Base-by-base conservation (phyloP, 2,329 filamentous ascomycete species). In the Fulvia fulva region DNA sequence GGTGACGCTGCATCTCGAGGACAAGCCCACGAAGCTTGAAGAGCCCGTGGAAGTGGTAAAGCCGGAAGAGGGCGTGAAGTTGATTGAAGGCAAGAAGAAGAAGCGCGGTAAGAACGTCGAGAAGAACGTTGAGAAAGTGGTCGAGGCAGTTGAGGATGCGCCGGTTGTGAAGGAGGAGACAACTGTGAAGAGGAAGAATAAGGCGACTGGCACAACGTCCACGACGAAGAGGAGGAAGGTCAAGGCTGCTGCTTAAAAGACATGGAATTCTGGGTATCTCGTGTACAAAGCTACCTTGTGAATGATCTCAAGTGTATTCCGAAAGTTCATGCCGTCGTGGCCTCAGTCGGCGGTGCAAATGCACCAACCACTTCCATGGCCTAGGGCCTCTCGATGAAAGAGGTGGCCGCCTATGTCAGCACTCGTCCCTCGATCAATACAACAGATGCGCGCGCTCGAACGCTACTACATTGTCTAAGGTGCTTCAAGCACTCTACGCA, bases 1-100 rank as follows among this genome's bases (percentile, higher is more conserved):
- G 55, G 70, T 23, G 70, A 75, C 43, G 63, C 67, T 23, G 70
- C 70, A 56, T 71, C 69, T 16, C 60, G 68, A 51, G 26, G 55
- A 26, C 19, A 49, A 71, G 59, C 63, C 62, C 44, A 68, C 67
- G 47, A 68, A 71, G 60, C 62, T 67, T 16, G 68, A 74, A 14
- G 70, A 11, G 28, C 11, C 28, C 11, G 28, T 6, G 28, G 28
- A 11, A 30, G 28, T 7, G 2, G 28, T 12, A 12, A 12, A 71
- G 5, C 25, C 41, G 1, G 69, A 70, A 56, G 69, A 67, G n/a
- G 63, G 58, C 2, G 63, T 55, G 1, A 59, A 62, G 46, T 25
- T 57, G 32, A 50, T 63, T 41, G 50, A 63, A 34, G 52, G 51
- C 12, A 51, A 51, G 21, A 51, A 51, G 21, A 46, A 45, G 30